A percentile compares a stretch with the other conserved stretches of the same genome.
phyloP scores from a whole-genome alignment of 495 filamentous ascomycete genomes.

The Thermochaetoides thermophila region DNA sequence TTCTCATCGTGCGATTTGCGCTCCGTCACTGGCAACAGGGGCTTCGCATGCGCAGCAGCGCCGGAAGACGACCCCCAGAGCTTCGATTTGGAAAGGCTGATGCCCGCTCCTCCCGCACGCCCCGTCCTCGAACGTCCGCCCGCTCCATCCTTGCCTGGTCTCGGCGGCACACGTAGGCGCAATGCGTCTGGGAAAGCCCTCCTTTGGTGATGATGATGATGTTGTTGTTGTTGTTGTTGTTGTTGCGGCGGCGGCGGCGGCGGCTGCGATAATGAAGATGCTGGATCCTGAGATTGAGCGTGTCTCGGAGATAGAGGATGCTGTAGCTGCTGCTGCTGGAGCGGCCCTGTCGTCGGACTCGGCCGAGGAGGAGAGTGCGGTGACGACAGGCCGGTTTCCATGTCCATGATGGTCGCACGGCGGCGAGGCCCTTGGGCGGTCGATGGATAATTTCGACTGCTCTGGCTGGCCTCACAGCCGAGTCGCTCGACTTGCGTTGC shows the following conservation, averaged over 20 bases:
- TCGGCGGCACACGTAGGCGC: slow-evolving; percentile 6
- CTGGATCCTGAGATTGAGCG: slow-evolving; percentile 2
- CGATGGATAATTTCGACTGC: too few species aligned
- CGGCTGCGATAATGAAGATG: too few species aligned
- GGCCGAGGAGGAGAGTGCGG: slow-evolving; percentile 12
- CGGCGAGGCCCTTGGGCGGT: too few species aligned
- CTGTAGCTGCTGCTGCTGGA: too few species aligned
- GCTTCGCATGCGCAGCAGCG: slow-evolving; percentile 19
- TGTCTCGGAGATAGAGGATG: slow-evolving; percentile 8
- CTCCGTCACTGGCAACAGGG: slow-evolving; percentile 30
- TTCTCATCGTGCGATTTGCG: slow-evolving; percentile 26
- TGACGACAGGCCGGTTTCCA: slow-evolving; percentile 14
- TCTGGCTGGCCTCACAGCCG: too few species aligned
- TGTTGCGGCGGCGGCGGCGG: too few species aligned
- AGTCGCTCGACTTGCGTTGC: too few species aligned
- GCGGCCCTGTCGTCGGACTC: slow-evolving; percentile 8
- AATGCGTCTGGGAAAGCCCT: slow-evolving; percentile 8
- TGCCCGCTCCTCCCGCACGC: slow-evolving; percentile 1
- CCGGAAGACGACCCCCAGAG: slow-evolving; percentile 14
- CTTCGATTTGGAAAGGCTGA: slow-evolving; percentile 15
- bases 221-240: too few species aligned
- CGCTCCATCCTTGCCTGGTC: slow-evolving; percentile 10
- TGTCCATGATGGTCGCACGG: slow-evolving; percentile 9
- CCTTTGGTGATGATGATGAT: too few species aligned
- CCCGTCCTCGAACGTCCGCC: slow-evolving; percentile 6